These are phyloP conservation scores for Calonectria pauciramosa DNA, from an alignment of 2,329 filamentous ascomycete species.

Conservation along the genomic window DNA sequence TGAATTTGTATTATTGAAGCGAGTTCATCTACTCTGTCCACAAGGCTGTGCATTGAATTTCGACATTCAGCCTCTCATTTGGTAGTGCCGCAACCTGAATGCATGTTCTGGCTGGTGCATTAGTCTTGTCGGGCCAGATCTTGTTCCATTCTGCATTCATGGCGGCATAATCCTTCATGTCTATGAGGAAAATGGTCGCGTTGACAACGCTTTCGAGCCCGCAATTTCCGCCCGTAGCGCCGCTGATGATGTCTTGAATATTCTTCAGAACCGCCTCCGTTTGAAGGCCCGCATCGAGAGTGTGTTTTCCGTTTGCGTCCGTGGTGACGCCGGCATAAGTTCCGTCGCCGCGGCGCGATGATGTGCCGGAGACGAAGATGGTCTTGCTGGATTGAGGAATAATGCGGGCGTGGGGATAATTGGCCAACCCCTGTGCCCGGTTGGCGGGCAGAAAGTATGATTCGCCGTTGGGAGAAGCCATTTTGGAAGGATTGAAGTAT, in stretches of 20 bases:
- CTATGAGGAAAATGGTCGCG: constrained; percentile 15
- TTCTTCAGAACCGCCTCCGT: not conserved
- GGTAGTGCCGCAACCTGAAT: not conserved
- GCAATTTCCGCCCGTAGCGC: not conserved
- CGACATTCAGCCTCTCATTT: not conserved
- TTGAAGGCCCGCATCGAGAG: not conserved
- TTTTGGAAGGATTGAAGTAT: not conserved
- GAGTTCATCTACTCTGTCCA: not conserved
- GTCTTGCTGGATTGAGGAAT: constrained; percentile 4
- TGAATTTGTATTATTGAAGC: not conserved
- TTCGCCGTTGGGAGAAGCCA: constrained; percentile 8
- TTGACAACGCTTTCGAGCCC: constrained; percentile 8
- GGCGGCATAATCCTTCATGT: constrained; percentile 17
- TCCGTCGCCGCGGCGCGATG: constrained; percentile 17
- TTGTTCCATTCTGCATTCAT: constrained; percentile 29
- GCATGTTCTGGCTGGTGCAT: constrained; percentile 16
- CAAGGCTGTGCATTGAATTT: not conserved
- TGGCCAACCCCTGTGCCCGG: constrained; percentile 8
- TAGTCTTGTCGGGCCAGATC: constrained; percentile 12
- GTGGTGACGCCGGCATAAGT: constrained; percentile 18
- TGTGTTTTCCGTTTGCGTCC: not conserved
- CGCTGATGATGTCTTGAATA: constrained; percentile 1
- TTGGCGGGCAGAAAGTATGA: constrained; percentile 3
- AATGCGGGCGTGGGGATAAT: constrained; percentile 15
- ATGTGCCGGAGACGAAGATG: constrained; percentile 21